A percentile compares a stretch with the other conserved stretches of the same genome.
phyloP scores from a whole-genome alignment of 495 filamentous ascomycete species.

The Aspergillus homomorphus region DNA sequence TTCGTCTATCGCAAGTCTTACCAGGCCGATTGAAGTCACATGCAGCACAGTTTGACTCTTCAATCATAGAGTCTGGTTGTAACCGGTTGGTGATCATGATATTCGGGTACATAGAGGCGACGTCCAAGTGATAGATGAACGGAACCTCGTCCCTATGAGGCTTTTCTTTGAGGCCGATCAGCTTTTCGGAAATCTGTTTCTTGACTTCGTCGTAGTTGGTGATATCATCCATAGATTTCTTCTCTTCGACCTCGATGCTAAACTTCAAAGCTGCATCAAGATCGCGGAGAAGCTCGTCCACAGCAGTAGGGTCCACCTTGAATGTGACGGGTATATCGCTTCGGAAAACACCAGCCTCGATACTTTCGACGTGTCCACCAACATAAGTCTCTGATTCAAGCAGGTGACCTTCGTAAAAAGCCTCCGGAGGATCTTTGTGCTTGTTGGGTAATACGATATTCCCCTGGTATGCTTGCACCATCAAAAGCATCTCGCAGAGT shows the following conservation, averaged over 20 bases:
- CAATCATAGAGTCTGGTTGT: conserved; percentile 96
- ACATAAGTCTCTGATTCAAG: conserved; percentile 98
- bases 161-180: conserved; percentile 72
- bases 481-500: conserved; percentile 96
- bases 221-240: conserved; percentile 88
- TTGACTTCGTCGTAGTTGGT: conserved; percentile 92
- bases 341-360: conserved; percentile 96
- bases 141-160: conserved; percentile 81
- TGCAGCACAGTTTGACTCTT: conserved; percentile 92
- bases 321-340: conserved; percentile 94
- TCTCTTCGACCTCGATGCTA: conserved; percentile 89
- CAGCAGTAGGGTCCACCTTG: conserved; percentile 75
- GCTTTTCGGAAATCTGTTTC: conserved; percentile 68
- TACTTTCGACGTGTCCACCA: conserved; percentile 98
- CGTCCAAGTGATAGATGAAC: conserved; percentile 96
- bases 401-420: conserved; percentile 95
- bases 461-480: conserved; percentile 95
- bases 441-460: conserved; percentile 95
- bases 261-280: conserved; percentile 90
- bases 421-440: conserved; percentile 82
- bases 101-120: conserved; percentile 99
- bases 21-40: conserved; percentile 98
- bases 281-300: conserved; percentile 84
- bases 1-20: conserved; percentile 90
- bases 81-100: conserved; percentile 99